Conservation (phyloP, 495 filamentous ascomycete species). For the Penicillium arizonense region DNA sequence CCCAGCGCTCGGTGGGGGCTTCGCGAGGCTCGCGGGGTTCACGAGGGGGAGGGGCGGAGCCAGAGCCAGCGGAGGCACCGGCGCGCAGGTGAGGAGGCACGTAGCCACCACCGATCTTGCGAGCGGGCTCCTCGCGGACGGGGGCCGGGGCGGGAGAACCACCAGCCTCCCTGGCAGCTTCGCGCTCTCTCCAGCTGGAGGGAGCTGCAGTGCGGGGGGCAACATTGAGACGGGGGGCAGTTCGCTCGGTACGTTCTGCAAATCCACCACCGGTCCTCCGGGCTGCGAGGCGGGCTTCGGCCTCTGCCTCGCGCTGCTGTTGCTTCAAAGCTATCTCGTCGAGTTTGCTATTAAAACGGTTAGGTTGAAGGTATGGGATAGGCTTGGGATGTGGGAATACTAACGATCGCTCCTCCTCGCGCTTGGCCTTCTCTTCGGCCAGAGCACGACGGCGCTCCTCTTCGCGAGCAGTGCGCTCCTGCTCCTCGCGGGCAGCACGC, state of each 20-base stretch:
- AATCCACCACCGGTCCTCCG: conserved; percentile 40
- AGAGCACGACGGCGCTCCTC: conserved; percentile 64
- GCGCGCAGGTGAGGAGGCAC: conserved; percentile 50
- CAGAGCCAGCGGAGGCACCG: conserved; percentile 28
- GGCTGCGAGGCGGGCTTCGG: conserved; percentile 54
- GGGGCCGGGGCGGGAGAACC: conserved; percentile 22
- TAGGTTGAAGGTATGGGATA: conserved; percentile 10
- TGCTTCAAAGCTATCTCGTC: conserved; percentile 65
- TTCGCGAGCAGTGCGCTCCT: conserved; percentile 72
- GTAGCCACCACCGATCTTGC: conserved; percentile 42
- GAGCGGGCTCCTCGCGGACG: conserved; percentile 33
- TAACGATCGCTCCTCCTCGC: conserved; percentile 79
- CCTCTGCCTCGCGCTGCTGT: conserved; percentile 67
- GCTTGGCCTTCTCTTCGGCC: conserved; percentile 73
- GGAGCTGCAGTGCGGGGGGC: conserved; percentile 53
- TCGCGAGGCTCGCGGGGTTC: conserved; percentile 26
- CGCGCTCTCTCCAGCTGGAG: conserved; percentile 80
- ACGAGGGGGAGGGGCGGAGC: conserved; percentile 30
- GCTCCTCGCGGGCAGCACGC: conserved; percentile 70
- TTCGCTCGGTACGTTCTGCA: conserved; percentile 55
- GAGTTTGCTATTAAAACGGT: conserved; percentile 47
- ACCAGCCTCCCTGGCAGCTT: conserved; percentile 61
- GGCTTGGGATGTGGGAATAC: conserved; percentile 25
- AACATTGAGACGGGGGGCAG: conserved; percentile 67
- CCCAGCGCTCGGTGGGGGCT: conserved; percentile 30